Evolutionary conservation across 2,329 filamentous ascomycete genomes (phyloP), one percentile per base, ranked within the genome.

Genomic region (Cordyceps fumosorosea): DNA sequence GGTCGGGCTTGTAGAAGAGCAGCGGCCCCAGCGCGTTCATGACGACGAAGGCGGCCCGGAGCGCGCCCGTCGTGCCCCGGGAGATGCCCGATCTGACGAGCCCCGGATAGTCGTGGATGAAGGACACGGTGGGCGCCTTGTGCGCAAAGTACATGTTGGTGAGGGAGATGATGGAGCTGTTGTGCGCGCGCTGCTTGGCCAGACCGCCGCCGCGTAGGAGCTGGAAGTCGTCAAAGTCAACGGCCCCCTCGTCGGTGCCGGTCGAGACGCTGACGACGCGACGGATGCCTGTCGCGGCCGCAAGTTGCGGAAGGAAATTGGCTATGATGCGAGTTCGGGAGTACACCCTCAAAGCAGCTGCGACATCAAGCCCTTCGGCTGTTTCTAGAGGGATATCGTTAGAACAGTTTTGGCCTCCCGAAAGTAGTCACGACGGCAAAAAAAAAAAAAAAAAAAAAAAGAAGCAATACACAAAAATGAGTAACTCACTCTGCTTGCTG

Each of bases 281-380:
- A 20, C 56, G 56, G 26, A 50, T 29, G 5, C 44, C 45, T 2
- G 11, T n/a, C n/a, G 45, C 56, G 3, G 56, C 56, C 20, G 50
- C 32, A 3, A 58, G 20, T 11, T 50, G 75, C 0, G 85, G 84
- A 10, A 87, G 78, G 0, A 89, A 77, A 60, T 85, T 84, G 51
- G 77, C 62, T 14, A 81, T 76, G 67, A 87, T 82, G 45, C 83
- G 82, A 65, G 81, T 77, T 22, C 85, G 84, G 5, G 81, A 77
- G 71, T 87, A 87, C 71, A 81, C 83, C 22, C 76, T 75, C 18
- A 87, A 75, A 8, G 80, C 76, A 26, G 79, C 76, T 37, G 79
- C 76, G 32, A 78, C 74, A 57, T 84, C 78, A 2, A 89, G 74
- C 2, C 82, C 83, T 70, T 89, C 86, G 10, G 73, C 57, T 0